Conservation (phyloP, 768 basidiomycete genomes). For the Lentinula sp. region DNA sequence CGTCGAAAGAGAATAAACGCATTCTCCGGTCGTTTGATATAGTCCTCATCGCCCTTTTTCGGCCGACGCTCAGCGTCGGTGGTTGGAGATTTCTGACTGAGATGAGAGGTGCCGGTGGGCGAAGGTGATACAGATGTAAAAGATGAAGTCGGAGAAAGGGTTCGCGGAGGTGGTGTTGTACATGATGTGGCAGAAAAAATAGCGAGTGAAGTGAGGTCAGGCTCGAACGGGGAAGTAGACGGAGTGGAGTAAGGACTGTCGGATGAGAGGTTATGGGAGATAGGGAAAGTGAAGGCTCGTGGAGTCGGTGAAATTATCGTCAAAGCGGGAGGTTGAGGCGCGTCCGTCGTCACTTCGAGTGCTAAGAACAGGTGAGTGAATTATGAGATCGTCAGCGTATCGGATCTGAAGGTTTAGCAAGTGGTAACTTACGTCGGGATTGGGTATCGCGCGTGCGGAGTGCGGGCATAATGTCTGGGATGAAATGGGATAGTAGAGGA, state of each 20-base stretch:
- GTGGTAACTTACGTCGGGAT: slow-evolving; percentile 33
- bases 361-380: slow-evolving; percentile 30
- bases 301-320: slow-evolving; percentile 66
- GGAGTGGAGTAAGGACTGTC: slow-evolving; percentile 69
- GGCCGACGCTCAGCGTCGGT: slow-evolving; percentile 50
- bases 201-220: slow-evolving; percentile 55
- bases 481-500: slow-evolving; percentile 17
- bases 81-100: slow-evolving; percentile 47
- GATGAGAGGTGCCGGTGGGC: slow-evolving; percentile 20
- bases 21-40: slow-evolving; percentile 80
- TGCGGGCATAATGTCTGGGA: slow-evolving; percentile 59
- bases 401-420: not conserved
- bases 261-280: slow-evolving; percentile 45
- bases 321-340: slow-evolving; percentile 45
- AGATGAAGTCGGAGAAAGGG: slow-evolving; percentile 38
- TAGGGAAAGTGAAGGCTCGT: slow-evolving; percentile 66
- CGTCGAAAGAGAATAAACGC: slow-evolving; percentile 83
- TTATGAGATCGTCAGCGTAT: not conserved
- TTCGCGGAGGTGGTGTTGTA: slow-evolving; percentile 28
- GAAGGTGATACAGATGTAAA: slow-evolving; percentile 28
- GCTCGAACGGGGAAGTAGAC: slow-evolving; percentile 67
- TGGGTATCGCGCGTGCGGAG: slow-evolving; percentile 74
- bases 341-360: slow-evolving; percentile 73
- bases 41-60: slow-evolving; percentile 75
- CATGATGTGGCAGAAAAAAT: slow-evolving; percentile 33